Conservation (phyloP, 2,329 filamentous ascomycete species). For the Raffaelea albimanens region DNA sequence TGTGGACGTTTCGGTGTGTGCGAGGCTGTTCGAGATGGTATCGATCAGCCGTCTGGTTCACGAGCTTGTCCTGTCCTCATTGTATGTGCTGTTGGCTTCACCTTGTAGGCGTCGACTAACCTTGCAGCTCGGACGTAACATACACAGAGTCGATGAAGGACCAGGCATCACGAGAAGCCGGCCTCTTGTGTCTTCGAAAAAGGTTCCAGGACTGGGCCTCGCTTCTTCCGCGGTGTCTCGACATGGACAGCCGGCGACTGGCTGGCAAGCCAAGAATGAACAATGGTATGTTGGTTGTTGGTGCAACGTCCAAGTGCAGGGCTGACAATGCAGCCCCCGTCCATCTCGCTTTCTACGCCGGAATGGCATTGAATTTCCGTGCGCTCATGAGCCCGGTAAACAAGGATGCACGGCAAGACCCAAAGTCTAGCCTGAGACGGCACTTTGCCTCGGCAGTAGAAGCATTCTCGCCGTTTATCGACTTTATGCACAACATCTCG, state of each 20-base stretch:
- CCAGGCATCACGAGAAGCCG: slow-evolving; percentile 9
- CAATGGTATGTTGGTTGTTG: slow-evolving; percentile 16
- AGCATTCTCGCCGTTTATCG: slow-evolving; percentile 27
- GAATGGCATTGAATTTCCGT: slow-evolving; percentile 30
- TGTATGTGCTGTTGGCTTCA: background rate
- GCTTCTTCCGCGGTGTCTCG: slow-evolving; percentile 25
- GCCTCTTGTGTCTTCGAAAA: slow-evolving; percentile 18
- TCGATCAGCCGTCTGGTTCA: slow-evolving; percentile 22
- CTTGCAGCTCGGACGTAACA: slow-evolving; percentile 7
- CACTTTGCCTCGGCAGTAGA: slow-evolving; percentile 24
- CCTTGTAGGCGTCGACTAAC: background rate
- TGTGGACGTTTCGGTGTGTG: slow-evolving; percentile 24
- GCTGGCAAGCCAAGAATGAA: slow-evolving; percentile 3
- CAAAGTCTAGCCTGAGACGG: slow-evolving; percentile 24
- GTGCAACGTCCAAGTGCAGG: too few relatives aligned
- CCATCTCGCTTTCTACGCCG: slow-evolving; percentile 31
- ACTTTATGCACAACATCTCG: slow-evolving; percentile 26
- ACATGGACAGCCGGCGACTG: slow-evolving; percentile 14
- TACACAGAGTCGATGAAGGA: slow-evolving; percentile 11
- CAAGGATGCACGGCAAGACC: slow-evolving; percentile 26
- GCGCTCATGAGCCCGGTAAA: slow-evolving; percentile 36
- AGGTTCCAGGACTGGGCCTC: slow-evolving; percentile 25
- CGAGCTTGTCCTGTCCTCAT: slow-evolving; percentile 16
- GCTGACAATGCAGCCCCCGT: slow-evolving; percentile 26
- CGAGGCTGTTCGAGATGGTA: slow-evolving; percentile 27